Evolutionary conservation across 2,329 filamentous ascomycete species (phyloP), one percentile per base, ranked within the genome.

Genomic region (Reticulascus tulasneorum): DNA sequence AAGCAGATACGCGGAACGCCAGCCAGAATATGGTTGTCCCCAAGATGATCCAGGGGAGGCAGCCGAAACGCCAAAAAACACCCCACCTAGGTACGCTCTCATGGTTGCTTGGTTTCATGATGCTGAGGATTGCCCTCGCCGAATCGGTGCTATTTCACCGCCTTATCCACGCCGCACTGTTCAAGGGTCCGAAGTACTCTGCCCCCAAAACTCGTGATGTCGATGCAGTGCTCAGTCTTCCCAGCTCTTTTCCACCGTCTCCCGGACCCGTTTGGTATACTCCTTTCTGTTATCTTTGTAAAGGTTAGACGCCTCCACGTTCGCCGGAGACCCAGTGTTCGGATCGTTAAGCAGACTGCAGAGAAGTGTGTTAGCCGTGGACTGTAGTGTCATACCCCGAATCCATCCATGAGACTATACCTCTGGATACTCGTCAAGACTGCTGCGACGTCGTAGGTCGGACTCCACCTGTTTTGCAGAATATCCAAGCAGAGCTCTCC

Each of bases 181-280:
- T n/a, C n/a, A n/a, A n/a, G n/a, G n/a, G n/a, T n/a, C n/a, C n/a
- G n/a, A n/a, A n/a, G n/a, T n/a, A n/a, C n/a, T n/a, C n/a, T n/a
- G n/a, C n/a, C n/a, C n/a, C n/a, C n/a, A n/a, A n/a, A n/a, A n/a
- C n/a, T n/a, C n/a, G 37, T 40, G 32, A 29, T 33, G 33, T 36
- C 37, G 13, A 35, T 40, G 16, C 22, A 20, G n/a, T 27, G n/a
- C 27, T 59, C 52, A 94, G 55, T 96, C 91, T 47, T 97, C 93
- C 93, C 93, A 98, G 69, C 91, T 97, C 78, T 96, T 97, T 73
- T 98, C 93, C 12, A 98, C 93, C 0, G 91, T 96, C 69, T 97
- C 93, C 30, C 89, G 75, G 27, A 98, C 93, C 13, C 90, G 75
- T 71, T 98, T 98, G 18, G 84, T 86, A 58, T 98, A 98, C 58